Base-by-base conservation (phyloP, 768 basidiomycete species). In the Suillus fuscotomentosus region DNA sequence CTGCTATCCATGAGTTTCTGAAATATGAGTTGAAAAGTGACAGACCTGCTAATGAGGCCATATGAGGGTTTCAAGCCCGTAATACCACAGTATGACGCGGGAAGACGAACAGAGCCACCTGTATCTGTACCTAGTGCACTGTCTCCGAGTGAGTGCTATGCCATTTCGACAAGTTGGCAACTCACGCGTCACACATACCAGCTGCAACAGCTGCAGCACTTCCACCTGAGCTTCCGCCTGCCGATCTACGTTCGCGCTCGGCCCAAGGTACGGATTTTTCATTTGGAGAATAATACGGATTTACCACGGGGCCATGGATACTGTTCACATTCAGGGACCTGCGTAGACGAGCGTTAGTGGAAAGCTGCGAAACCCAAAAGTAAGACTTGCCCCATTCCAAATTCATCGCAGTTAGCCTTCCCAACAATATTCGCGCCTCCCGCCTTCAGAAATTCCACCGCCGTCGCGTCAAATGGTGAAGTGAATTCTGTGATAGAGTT, bases 371-470 rank as follows among this genome's bases (percentile, higher is more conserved):
- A 13, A 20, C 9, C 54, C 38, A 41, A 63, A 24, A 62, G 39
- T 4, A 10, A 39, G 47, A 76, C 87, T 22, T 64, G 95, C 90
- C 97, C 97, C 97, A 99, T 99, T 1, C 97, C 97, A 76, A 99
- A 99, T 76, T 99, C 96, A 73, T 99, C 97, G 75, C 94, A 94
- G 72, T 97, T 96, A 1, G 95, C 89, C 77, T 97, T 97, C 1
- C 95, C 97, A 2, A 91, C 71, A 13, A 98, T 83, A 20, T 85
- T 76, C 0, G 89, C 94, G 0, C 94, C 95, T 0, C 70, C 70
- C 0, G 79, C 66, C 1, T 81, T 80, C 3, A 99, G 76, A 11
- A 88, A 76, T 5, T 77, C 65, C 0, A 97, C 92, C 7, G 91
- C 91, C 1, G 94, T 97, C 57, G 97, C 93, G 73, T 94, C 91